These are phyloP conservation scores for Dryas alaskensis DNA, from an alignment of 306 rosid species.

Conservation along the genomic window DNA sequence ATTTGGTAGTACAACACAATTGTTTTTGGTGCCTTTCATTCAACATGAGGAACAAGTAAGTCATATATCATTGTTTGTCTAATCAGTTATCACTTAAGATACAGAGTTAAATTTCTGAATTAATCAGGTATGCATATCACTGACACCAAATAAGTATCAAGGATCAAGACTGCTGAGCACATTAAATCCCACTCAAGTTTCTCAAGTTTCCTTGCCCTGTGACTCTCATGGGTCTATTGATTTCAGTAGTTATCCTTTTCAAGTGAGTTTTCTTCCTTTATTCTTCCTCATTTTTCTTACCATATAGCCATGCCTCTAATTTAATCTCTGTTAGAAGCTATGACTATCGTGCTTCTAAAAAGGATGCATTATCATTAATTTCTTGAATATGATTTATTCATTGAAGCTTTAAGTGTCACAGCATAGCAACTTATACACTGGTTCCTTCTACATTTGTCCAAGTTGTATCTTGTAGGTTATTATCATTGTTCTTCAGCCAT, in stretches of 20 bases:
- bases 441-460: background rate
- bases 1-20: slow-evolving; percentile 87
- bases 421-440: slow-evolving; percentile 9
- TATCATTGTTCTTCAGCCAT: background rate
- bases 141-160: slow-evolving; percentile 63
- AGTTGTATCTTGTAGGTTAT: background rate
- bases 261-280: slow-evolving; percentile 52
- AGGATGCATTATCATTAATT: slow-evolving; percentile 5
- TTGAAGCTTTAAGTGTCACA: background rate
- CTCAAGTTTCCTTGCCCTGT: slow-evolving; percentile 90
- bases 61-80: slow-evolving; percentile 16
- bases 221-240: slow-evolving; percentile 84
- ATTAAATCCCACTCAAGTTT: slow-evolving; percentile 53
- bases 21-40: slow-evolving; percentile 79
- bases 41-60: slow-evolving; percentile 86
- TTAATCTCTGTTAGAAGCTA: slow-evolving; percentile 27
- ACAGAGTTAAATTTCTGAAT: slow-evolving; percentile 23
- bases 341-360: background rate
- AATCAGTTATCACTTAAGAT: slow-evolving; percentile 16
- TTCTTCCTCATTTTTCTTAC: slow-evolving; percentile 8
- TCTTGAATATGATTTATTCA: slow-evolving; percentile 4
- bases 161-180: slow-evolving; percentile 53
- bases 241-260: slow-evolving; percentile 81
- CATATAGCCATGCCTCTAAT: slow-evolving; percentile 1
- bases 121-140: slow-evolving; percentile 58